These are phyloP conservation scores for Cercospora citrullina DNA, from an alignment of 2,329 filamentous ascomycete genomes.

Conservation along the genomic window DNA sequence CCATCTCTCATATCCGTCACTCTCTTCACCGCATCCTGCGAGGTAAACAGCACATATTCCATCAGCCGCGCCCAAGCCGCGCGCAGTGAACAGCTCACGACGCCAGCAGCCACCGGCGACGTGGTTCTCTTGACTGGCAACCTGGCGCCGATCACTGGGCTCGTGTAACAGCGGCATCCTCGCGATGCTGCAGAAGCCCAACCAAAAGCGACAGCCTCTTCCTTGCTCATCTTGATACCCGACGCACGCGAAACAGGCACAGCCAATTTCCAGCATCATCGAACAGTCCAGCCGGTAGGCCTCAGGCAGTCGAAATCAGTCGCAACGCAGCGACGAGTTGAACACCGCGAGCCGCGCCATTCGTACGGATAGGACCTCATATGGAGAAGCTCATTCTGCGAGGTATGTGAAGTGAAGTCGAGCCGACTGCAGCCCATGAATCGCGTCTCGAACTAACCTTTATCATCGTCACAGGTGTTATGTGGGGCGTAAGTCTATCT, in stretches of 20 bases:
- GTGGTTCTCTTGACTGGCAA: not conserved
- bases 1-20: not conserved
- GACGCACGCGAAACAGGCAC: constrained; percentile 15
- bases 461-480: constrained; percentile 23
- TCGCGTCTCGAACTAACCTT: constrained; percentile 15
- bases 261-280: not conserved
- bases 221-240: constrained; percentile 18
- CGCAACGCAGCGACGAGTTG: constrained; percentile 4
- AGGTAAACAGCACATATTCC: not conserved
- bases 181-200: constrained; percentile 5
- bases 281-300: not conserved
- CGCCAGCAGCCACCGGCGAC: constrained; percentile 1
- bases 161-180: constrained; percentile 10
- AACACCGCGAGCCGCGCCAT: not conserved
- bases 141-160: not conserved
- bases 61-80: not conserved
- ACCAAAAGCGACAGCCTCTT: constrained; percentile 13
- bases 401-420: constrained; percentile 20
- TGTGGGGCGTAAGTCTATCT: constrained; percentile 27
- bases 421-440: constrained; percentile 11
- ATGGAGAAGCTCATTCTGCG: constrained; percentile 32
- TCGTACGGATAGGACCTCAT: constrained; percentile 13
- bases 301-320: constrained; percentile 3
- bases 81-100: constrained; percentile 2
- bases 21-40: constrained; percentile 1